phyloP scores from a whole-genome alignment of 2,329 filamentous ascomycete genomes.

The Volutella citrinella region DNA sequence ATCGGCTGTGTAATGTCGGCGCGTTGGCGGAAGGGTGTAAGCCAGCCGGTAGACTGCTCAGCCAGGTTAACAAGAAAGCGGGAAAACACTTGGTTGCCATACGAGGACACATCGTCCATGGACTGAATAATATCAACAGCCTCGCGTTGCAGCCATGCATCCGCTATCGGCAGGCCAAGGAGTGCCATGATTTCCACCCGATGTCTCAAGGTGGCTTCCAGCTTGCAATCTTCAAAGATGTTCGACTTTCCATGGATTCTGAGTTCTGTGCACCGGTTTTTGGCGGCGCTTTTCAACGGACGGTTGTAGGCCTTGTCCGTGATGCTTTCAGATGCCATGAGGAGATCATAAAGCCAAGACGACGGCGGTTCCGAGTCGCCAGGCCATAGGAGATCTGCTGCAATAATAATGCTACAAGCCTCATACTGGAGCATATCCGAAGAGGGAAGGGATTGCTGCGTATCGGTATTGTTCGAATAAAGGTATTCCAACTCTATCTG shows the following conservation, averaged over 20 bases:
- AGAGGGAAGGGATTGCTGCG: slow-evolving; percentile 38
- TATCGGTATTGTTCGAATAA: slow-evolving; percentile 41
- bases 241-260: slow-evolving; percentile 57
- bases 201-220: slow-evolving; percentile 52
- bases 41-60: slow-evolving; percentile 49
- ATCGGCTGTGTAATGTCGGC: too few species aligned
- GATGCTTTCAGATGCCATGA: slow-evolving; percentile 47
- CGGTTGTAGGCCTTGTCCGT: slow-evolving; percentile 45
- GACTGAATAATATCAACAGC: slow-evolving; percentile 56
- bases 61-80: slow-evolving; percentile 56
- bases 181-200: slow-evolving; percentile 50
- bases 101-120: slow-evolving; percentile 49
- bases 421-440: slow-evolving; percentile 56
- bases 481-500: slow-evolving; percentile 57
- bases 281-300: slow-evolving; percentile 43
- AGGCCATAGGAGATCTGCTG: slow-evolving; percentile 45
- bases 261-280: slow-evolving; percentile 46
- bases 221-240: slow-evolving; percentile 54
- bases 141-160: slow-evolving; percentile 58
- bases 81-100: slow-evolving; percentile 47
- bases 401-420: slow-evolving; percentile 57
- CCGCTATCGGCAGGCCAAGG: slow-evolving; percentile 57
- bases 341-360: slow-evolving; percentile 58
- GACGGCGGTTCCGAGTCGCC: slow-evolving; percentile 35
- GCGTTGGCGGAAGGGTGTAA: slow-evolving; percentile 53